These are phyloP conservation scores for Hypoxylon sp. DNA, from an alignment of 2,329 filamentous ascomycete species.

Conservation along the genomic window DNA sequence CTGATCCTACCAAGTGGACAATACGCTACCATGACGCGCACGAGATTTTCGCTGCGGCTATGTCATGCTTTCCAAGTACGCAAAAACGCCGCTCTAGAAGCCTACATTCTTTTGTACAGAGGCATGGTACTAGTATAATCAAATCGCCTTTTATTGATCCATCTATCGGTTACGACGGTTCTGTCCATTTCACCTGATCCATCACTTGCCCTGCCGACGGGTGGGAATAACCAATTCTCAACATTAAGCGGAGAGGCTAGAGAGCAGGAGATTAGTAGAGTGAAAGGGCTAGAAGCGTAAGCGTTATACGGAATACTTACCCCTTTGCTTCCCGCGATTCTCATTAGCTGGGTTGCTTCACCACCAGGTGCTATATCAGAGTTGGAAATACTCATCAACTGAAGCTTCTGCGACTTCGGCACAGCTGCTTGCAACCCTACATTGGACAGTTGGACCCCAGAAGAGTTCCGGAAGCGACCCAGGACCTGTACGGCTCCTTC, in stretches of 20 bases:
- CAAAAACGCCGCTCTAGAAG: constrained; percentile 1
- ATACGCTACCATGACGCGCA: constrained; percentile 1
- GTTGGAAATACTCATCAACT: constrained; percentile 90
- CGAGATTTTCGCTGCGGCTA: neutral
- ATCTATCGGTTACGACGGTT: constrained; percentile 67
- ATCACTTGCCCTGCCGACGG: constrained; percentile 78
- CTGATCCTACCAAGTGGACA: neutral
- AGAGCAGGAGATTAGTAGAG: constrained; percentile 9
- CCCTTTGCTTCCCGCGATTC: constrained; percentile 85
- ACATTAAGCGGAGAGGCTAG: constrained; percentile 85
- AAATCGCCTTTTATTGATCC: constrained; percentile 42
- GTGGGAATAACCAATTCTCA: constrained; percentile 86
- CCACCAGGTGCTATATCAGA: constrained; percentile 81
- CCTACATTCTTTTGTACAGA: constrained; percentile 8
- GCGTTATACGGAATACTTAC: constrained; percentile 72
- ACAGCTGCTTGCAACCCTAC: constrained; percentile 95
- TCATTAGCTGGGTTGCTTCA: constrained; percentile 92
- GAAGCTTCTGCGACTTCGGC: constrained; percentile 94
- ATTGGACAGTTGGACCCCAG: constrained; percentile 74
- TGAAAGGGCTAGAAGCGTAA: neutral
- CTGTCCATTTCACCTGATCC: constrained; percentile 97
- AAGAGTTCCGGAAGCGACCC: constrained; percentile 86
- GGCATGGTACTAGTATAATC: constrained; percentile 4
- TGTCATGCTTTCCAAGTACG: constrained; percentile 2
- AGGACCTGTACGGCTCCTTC: constrained; percentile 85